Percentiles rank a stretch among this genome's conserved stretches.
These are phyloP conservation scores for Cercophora samala DNA, from an alignment of 495 filamentous ascomycete genomes.

Conservation along the genomic window DNA sequence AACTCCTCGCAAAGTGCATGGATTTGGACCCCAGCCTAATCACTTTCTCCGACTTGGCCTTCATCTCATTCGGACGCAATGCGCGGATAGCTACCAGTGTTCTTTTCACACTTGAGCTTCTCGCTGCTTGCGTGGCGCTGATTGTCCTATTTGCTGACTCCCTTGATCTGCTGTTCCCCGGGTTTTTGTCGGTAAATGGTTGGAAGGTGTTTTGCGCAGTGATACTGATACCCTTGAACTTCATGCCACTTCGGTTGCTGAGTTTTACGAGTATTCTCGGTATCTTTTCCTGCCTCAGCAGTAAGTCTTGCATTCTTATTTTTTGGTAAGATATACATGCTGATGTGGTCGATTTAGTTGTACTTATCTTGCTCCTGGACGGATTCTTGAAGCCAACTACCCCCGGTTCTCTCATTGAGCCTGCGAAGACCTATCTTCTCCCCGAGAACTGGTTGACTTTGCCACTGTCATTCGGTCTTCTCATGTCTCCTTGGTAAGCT, in stretches of 20 bases:
- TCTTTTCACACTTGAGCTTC: slow-evolving; percentile 82
- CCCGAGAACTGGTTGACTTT: slow-evolving; percentile 84
- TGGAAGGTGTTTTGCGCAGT: slow-evolving; percentile 89
- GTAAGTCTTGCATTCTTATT: slow-evolving; percentile 48
- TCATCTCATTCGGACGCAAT: slow-evolving; percentile 81
- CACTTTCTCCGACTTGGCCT: slow-evolving; percentile 94
- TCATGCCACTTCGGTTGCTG: slow-evolving; percentile 77
- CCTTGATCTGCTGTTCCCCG: slow-evolving; percentile 73
- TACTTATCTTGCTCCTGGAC: slow-evolving; percentile 74
- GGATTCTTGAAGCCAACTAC: slow-evolving; percentile 75
- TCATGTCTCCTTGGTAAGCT: slow-evolving; percentile 83
- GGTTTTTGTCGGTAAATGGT: slow-evolving; percentile 57
- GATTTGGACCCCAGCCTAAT: slow-evolving; percentile 69
- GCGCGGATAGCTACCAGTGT: slow-evolving; percentile 78
- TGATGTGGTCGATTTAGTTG: slow-evolving; percentile 53
- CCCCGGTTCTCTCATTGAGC: slow-evolving; percentile 81
- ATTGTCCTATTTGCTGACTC: slow-evolving; percentile 93
- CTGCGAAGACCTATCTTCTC: slow-evolving; percentile 74
- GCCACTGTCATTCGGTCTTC: slow-evolving; percentile 87
- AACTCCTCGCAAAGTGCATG: slow-evolving; percentile 81
- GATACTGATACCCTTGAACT: slow-evolving; percentile 77
- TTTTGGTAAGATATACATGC: background rate
- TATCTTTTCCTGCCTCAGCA: slow-evolving; percentile 80
- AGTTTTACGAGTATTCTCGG: slow-evolving; percentile 90
- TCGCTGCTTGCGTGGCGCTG: slow-evolving; percentile 86